These are phyloP conservation scores for Funneliformis caledonium DNA, from an alignment of 371 early-diverging fungal genomes.

Conservation along the genomic window DNA sequence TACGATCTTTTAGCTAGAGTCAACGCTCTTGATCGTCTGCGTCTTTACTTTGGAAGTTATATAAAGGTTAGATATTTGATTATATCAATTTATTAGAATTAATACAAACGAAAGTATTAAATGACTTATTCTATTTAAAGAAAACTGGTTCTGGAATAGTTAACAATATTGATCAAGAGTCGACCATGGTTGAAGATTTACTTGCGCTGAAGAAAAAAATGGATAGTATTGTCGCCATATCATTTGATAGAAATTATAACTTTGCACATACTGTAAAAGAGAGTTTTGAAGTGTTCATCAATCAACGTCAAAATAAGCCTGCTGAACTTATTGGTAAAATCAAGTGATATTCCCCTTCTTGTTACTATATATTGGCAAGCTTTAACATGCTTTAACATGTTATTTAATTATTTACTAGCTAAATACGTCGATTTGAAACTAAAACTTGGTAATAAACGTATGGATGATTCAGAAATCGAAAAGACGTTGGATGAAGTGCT, in stretches of 20 bases:
- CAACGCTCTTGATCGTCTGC: conserved; percentile 47
- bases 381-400: neutral
- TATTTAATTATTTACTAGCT: conserved; percentile 42
- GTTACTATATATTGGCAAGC: neutral
- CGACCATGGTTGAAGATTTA: conserved; percentile 69
- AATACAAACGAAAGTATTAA: conserved; percentile 52
- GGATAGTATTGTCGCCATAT: conserved; percentile 60
- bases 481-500: conserved; percentile 70
- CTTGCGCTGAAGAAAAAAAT: conserved; percentile 71
- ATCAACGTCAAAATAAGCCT: conserved; percentile 81
- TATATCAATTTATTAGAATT: conserved; percentile 38
- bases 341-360: conserved; percentile 19
- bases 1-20: conserved; percentile 61
- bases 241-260: conserved; percentile 64
- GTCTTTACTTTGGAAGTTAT: conserved; percentile 47
- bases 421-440: conserved; percentile 44
- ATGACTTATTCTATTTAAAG: conserved; percentile 42
- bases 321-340: conserved; percentile 82
- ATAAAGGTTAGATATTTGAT: conserved; percentile 50
- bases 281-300: conserved; percentile 87
- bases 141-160: conserved; percentile 67
- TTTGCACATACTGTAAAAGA: conserved; percentile 77
- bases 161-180: conserved; percentile 57
- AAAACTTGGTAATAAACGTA: conserved; percentile 53
- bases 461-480: conserved; percentile 70